Evolutionary conservation across 441 rosid species (phyloP).

Genomic region (Capsella rubella): DNA sequence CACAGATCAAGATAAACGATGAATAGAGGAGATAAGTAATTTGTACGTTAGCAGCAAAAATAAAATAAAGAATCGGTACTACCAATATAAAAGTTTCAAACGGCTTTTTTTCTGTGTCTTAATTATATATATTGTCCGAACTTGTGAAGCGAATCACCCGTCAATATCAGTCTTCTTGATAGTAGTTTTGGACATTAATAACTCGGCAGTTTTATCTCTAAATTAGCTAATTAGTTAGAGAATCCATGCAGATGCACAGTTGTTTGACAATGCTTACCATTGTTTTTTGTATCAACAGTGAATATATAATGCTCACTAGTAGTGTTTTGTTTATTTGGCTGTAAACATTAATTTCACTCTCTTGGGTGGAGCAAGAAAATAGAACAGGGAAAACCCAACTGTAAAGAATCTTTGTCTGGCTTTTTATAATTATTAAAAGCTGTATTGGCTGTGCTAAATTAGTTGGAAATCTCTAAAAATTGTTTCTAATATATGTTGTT

Average conservation of each 20-base stretch:
- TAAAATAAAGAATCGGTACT: neutral
- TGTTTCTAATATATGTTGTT: too few relatives aligned
- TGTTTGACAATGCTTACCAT: neutral
- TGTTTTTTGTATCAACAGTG: neutral
- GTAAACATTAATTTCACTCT: neutral
- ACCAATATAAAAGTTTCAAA: neutral
- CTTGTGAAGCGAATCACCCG: conserved; percentile 33
- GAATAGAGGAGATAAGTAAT: neutral
- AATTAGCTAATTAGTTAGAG: neutral
- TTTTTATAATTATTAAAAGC: too few relatives aligned
- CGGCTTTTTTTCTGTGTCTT: neutral
- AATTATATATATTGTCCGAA: conserved; percentile 32
- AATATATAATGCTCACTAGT: neutral
- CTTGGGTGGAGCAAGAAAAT: conserved; percentile 15
- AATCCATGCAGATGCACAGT: neutral
- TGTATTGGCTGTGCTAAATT: too few relatives aligned
- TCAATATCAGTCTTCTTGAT: conserved; percentile 36
- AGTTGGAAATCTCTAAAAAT: too few relatives aligned
- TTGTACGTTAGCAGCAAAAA: neutral
- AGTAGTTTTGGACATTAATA: conserved; percentile 32
- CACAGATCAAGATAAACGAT: conserved; percentile 20
- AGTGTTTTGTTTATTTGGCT: neutral
- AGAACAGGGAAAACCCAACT: too few relatives aligned
- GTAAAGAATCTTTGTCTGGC: too few relatives aligned
- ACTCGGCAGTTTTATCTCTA: neutral